Base-by-base conservation (phyloP, 805 yeast genomes). In the Lachancea meyersii region DNA sequence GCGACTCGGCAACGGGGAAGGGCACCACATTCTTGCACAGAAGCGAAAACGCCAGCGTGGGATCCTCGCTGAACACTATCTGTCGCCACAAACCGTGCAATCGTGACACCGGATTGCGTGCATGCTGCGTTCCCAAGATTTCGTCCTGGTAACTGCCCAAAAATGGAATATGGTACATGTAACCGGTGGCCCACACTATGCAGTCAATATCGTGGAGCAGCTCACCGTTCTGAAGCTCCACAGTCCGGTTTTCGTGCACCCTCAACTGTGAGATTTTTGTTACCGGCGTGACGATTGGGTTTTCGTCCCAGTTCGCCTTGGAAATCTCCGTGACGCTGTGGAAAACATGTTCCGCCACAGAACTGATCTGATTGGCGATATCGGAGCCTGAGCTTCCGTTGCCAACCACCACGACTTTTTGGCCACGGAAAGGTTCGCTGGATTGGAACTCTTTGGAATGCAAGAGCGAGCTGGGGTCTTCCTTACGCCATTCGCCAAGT, bases 291-390 rank as follows among this genome's bases (percentile, higher is more conserved):
- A 48, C 41, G 4, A 46, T 40, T 16, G 39, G 38, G 16, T 42
- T 36, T 13, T 35, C 41, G 16, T 34, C 26, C 44, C 34, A 41
- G 31, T 39, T 10, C 18, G 38, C 31, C 46, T 60, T 64, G 52
- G 80, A 87, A 3, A 64, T 60, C 20, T 73, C 80, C 49, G 77
- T 79, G 35, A 94, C 71, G 41, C 86, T 77, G 51, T 86, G 54
- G 43, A 50, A 58, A 1, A 57, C 58, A 40, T 52, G 49, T 31
- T 55, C 47, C 47, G 69, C 51, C 41, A 53, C 44, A 57, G 60
- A 47, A 3, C 60, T 45, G 11, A 55, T 49, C 49, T 74, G 75
- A 50, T 72, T 76, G 10, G 70, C 53, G 4, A 74, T 58, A 48
- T 71, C 73, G 16, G 64, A 64, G 1, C 75, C 70, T 32, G 73